Percentiles rank a stretch among this genome's conserved stretches.
Conservation (phyloP, 139 green algal species). For the Chlamydomonas urium region DNA sequence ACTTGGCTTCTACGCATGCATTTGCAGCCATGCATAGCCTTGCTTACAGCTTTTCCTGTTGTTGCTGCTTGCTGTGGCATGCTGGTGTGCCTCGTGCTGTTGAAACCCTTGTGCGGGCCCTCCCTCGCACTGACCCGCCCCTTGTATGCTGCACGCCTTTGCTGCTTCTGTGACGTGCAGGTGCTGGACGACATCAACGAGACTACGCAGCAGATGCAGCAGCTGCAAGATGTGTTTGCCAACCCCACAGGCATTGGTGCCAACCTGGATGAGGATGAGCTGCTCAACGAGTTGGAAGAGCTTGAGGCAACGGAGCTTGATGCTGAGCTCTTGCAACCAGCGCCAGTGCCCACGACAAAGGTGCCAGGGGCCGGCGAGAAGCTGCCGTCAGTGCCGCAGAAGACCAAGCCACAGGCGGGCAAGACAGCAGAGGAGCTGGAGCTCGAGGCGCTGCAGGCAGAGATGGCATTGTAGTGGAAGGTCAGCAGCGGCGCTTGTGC, state of each 20-base stretch:
- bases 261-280: slow-evolving; percentile 75
- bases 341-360: slow-evolving; percentile 42
- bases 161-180: too few relatives aligned
- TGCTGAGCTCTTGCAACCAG: slow-evolving; percentile 65
- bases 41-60: too few relatives aligned
- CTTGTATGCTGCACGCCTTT: too few relatives aligned
- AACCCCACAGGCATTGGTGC: slow-evolving; percentile 67
- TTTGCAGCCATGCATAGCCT: too few relatives aligned
- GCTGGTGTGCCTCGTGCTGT: too few relatives aligned
- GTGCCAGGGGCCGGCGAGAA: slow-evolving; percentile 34
- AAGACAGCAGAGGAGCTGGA: slow-evolving; percentile 86
- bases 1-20: too few relatives aligned
- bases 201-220: slow-evolving; percentile 80
- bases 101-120: too few relatives aligned
- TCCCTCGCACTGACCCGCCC: too few relatives aligned
- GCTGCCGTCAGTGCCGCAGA: slow-evolving; percentile 7
- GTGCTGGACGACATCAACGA: slow-evolving; percentile 97
- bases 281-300: slow-evolving; percentile 70
- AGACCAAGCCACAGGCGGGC: slow-evolving; percentile 28
- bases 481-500: too few relatives aligned
- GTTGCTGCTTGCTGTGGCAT: too few relatives aligned
- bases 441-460: slow-evolving; percentile 78
- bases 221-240: slow-evolving; percentile 86
- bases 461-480: slow-evolving; percentile 86
- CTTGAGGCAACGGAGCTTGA: slow-evolving; percentile 66